Percentiles rank a stretch among this genome's conserved stretches.
phyloP scores from a whole-genome alignment of 345 rosid genomes.

The Pugionium cornutum region DNA sequence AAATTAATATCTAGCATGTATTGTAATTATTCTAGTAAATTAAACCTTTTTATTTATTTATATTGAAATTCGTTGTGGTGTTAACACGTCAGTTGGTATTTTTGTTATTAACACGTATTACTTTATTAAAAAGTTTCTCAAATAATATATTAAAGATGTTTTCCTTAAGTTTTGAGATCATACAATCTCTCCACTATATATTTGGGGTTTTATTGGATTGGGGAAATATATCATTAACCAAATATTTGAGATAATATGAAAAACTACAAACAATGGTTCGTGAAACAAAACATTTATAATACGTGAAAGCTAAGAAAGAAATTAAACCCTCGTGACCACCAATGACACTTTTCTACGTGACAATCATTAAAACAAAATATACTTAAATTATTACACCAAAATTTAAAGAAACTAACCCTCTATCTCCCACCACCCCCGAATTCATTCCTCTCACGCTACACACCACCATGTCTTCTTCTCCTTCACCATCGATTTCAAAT shows the following conservation, averaged over 20 bases:
- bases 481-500: slow-evolving; percentile 22
- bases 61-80: no score
- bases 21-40: no score
- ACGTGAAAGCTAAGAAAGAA: slow-evolving; percentile 29
- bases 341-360: slow-evolving; percentile 40
- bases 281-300: slow-evolving; percentile 19
- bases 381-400: slow-evolving; percentile 27
- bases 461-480: slow-evolving; percentile 27
- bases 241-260: slow-evolving; percentile 9
- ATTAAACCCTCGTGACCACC: slow-evolving; percentile 35
- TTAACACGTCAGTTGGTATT: no score
- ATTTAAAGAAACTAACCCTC: slow-evolving; percentile 6
- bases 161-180: not conserved
- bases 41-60: no score
- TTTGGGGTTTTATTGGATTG: slow-evolving; percentile 6
- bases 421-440: slow-evolving; percentile 33
- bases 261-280: slow-evolving; percentile 11
- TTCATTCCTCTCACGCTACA: slow-evolving; percentile 38
- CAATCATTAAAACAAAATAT: slow-evolving; percentile 31
- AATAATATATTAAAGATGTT: no score
- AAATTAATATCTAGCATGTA: no score
- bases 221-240: not conserved
- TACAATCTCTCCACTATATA: slow-evolving; percentile 10
- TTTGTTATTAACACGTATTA: no score
- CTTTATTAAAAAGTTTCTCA: no score